These are phyloP conservation scores for Russula earlei DNA, from an alignment of 768 basidiomycete genomes.

Conservation along the genomic window DNA sequence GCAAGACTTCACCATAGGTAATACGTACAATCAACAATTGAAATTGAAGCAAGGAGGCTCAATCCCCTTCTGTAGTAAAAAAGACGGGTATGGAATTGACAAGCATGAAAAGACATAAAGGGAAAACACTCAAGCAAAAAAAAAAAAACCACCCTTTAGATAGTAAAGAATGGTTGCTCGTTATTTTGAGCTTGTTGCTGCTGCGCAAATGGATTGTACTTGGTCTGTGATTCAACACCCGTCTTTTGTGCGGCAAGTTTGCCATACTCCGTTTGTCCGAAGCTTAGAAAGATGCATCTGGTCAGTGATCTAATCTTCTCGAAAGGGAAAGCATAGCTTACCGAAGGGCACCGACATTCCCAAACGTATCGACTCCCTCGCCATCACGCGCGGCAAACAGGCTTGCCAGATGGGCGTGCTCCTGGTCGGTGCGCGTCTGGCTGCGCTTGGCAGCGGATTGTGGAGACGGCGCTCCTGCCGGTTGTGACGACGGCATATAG, in stretches of 20 bases:
- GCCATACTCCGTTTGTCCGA: slow-evolving; percentile 28
- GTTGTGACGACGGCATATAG: slow-evolving; percentile 32
- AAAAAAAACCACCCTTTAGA: slow-evolving; percentile 16
- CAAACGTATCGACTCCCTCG: slow-evolving; percentile 93
- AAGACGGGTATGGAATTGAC: slow-evolving; percentile 13
- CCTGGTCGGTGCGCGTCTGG: slow-evolving; percentile 50
- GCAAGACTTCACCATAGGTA: background rate
- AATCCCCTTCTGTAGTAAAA: background rate
- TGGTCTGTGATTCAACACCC: slow-evolving; percentile 27
- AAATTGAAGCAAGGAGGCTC: background rate
- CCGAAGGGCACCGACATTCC: slow-evolving; percentile 75
- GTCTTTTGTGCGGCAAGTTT: slow-evolving; percentile 25
- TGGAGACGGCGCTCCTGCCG: slow-evolving; percentile 17
- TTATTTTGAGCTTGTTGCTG: slow-evolving; percentile 37
- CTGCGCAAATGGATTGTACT: slow-evolving; percentile 63
- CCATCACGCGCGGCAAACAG: slow-evolving; percentile 79
- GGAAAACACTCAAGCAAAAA: background rate
- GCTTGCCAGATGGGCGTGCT: slow-evolving; percentile 63
- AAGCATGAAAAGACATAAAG: background rate
- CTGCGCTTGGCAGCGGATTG: slow-evolving; percentile 17
- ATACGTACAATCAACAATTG: slow-evolving; percentile 3
- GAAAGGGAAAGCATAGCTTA: slow-evolving; percentile 28
- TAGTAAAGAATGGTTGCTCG: slow-evolving; percentile 30
- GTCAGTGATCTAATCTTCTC: background rate
- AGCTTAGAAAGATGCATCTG: slow-evolving; percentile 29